Evolutionary conservation across 768 basidiomycete genomes (phyloP).

Genomic region (Suillus brevipes): DNA sequence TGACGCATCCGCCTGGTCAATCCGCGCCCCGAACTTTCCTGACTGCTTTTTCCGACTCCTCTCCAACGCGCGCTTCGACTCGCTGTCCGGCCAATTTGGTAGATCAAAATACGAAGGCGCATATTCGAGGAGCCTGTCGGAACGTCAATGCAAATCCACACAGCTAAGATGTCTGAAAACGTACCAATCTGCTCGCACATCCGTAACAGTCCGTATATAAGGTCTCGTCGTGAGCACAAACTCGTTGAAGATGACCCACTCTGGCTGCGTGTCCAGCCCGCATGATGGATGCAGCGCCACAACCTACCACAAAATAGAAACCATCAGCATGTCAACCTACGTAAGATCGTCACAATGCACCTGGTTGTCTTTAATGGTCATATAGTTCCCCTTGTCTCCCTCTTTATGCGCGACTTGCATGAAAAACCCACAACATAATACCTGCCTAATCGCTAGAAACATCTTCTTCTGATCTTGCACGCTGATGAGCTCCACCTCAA

Average conservation of each 20-base stretch:
- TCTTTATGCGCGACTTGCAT: slow-evolving; percentile 98
- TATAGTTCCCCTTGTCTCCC: slow-evolving; percentile 82
- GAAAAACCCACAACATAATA: slow-evolving; percentile 91
- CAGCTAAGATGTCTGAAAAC: slow-evolving; percentile 19
- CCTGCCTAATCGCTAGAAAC: slow-evolving; percentile 73
- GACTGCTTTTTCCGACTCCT: slow-evolving; percentile 53
- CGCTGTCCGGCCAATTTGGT: slow-evolving; percentile 61
- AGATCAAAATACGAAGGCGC: slow-evolving; percentile 72
- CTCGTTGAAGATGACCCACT: slow-evolving; percentile 93
- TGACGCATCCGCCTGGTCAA: not conserved
- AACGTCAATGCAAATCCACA: slow-evolving; percentile 1
- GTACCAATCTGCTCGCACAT: slow-evolving; percentile 85
- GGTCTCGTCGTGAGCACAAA: slow-evolving; percentile 89
- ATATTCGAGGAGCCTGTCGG: slow-evolving; percentile 59
- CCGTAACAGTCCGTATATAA: slow-evolving; percentile 91
- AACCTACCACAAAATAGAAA: slow-evolving; percentile 10
- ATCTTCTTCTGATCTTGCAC: slow-evolving; percentile 69
- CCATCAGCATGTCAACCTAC: not conserved
- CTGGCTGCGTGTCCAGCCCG: slow-evolving; percentile 82
- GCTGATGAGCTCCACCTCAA: slow-evolving; percentile 75
- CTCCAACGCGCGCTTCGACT: slow-evolving; percentile 65
- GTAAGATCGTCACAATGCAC: slow-evolving; percentile 37
- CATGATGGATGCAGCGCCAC: slow-evolving; percentile 70
- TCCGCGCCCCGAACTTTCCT: slow-evolving; percentile 36
- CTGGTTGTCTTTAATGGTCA: slow-evolving; percentile 96